Percentiles rank a stretch among this genome's conserved stretches.
Evolutionary conservation across 441 rosid species (phyloP).

Genomic region (Eutrema salsugineum): DNA sequence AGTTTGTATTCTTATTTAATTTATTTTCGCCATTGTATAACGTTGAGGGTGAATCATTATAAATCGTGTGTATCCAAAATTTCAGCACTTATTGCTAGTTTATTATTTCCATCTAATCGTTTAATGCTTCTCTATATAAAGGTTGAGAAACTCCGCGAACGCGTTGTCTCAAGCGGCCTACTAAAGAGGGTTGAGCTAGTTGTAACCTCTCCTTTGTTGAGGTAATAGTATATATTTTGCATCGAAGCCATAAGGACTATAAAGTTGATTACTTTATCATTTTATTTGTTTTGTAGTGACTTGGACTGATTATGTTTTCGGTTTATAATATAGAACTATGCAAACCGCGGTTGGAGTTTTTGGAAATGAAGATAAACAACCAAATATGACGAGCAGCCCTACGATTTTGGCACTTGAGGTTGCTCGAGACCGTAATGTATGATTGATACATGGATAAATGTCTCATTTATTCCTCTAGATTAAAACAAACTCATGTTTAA

Average conservation of each 20-base stretch:
- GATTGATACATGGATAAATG: neutral
- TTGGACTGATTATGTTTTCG: neutral
- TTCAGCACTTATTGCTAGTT: neutral
- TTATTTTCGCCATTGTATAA: neutral
- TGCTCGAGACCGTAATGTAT: constrained; percentile 73
- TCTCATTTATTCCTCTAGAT: neutral
- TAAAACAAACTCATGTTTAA: neutral
- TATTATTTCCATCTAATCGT: neutral
- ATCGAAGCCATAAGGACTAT: neutral
- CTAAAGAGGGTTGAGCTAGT: constrained; percentile 54
- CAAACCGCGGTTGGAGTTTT: constrained; percentile 80
- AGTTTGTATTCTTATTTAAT: neutral
- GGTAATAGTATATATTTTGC: constrained; percentile 36
- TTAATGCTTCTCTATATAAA: constrained; percentile 14
- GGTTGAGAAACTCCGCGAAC: constrained; percentile 50
- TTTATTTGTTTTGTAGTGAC: neutral
- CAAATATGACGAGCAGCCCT: constrained; percentile 27
- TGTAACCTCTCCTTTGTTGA: constrained; percentile 70
- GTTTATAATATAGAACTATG: constrained; percentile 50
- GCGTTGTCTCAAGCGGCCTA: constrained; percentile 40
- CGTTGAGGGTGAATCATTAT: neutral
- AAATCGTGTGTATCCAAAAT: no score
- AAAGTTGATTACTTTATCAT: neutral
- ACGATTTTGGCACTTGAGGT: constrained; percentile 67
- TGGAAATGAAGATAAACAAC: constrained; percentile 30